Percentiles rank a stretch among this genome's conserved stretches.
These are phyloP conservation scores for Cercospora berteroae DNA, from an alignment of 2,329 filamentous ascomycete species.

Conservation along the genomic window DNA sequence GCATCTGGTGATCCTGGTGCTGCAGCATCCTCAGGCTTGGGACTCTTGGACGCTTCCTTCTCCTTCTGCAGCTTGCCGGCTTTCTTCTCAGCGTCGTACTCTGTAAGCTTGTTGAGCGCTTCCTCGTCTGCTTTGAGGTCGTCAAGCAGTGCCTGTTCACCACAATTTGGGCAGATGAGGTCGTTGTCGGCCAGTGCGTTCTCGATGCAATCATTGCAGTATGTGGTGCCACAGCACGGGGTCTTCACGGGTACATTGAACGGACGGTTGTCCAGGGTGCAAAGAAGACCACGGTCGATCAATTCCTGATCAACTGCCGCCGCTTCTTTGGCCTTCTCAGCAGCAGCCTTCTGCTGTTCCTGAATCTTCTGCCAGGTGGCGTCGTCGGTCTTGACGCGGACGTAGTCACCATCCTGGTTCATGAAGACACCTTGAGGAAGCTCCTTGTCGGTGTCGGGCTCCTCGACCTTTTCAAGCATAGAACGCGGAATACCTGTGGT, in stretches of 20 bases:
- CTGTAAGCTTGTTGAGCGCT: constrained; percentile 81
- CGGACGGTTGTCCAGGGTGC: constrained; percentile 94
- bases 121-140: constrained; percentile 82
- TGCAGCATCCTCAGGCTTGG: constrained; percentile 22
- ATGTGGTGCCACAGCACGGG: constrained; percentile 96
- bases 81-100: constrained; percentile 60
- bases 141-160: constrained; percentile 89
- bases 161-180: constrained; percentile 90
- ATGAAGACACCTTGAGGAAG: constrained; percentile 91
- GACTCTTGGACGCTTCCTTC: constrained; percentile 42
- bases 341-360: constrained; percentile 84
- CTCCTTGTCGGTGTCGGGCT: constrained; percentile 71
- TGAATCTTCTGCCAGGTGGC: constrained; percentile 96
- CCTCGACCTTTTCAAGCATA: constrained; percentile 93
- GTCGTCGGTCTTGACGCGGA: constrained; percentile 93
- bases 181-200: constrained; percentile 98
- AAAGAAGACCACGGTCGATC: constrained; percentile 84
- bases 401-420: constrained; percentile 95
- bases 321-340: constrained; percentile 71
- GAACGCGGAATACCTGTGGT: constrained; percentile 96
- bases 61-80: constrained; percentile 47
- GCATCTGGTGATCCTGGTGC: constrained; percentile 29
- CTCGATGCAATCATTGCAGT: constrained; percentile 99
- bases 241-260: constrained; percentile 99
- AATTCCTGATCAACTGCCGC: constrained; percentile 80